Percentiles rank a stretch among this genome's conserved stretches.
Conservation (phyloP, 257 asterid species). For the Nicotiana paniculata region DNA sequence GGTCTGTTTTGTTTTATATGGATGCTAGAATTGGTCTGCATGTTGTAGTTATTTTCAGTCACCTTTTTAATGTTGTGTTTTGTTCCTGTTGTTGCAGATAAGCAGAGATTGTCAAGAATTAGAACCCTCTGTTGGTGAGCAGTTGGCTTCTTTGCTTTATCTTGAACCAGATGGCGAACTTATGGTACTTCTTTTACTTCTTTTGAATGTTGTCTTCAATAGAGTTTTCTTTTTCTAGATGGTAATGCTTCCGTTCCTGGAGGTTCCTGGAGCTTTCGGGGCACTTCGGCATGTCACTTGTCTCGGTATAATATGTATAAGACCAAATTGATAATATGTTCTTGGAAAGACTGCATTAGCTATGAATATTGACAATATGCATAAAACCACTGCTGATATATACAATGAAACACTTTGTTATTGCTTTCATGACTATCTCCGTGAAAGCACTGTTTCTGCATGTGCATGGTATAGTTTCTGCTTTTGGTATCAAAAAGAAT, state of each 20-base stretch:
- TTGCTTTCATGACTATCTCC: not conserved
- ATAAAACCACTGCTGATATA: not conserved
- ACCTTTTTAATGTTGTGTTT: not conserved
- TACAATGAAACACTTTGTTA: not conserved
- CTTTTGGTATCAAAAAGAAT: not conserved
- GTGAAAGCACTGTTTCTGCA: not conserved
- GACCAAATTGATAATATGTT: not conserved
- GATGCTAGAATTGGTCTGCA: not conserved
- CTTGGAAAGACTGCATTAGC: not conserved
- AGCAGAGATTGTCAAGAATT: slow-evolving; percentile 95
- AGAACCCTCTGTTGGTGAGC: slow-evolving; percentile 84
- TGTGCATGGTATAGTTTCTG: not conserved
- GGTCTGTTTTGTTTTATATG: not conserved
- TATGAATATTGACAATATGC: not conserved
- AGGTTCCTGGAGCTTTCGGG: not conserved
- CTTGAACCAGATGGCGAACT: slow-evolving; percentile 92
- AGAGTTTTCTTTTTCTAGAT: not conserved
- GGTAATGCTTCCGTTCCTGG: not conserved
- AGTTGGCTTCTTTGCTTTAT: slow-evolving; percentile 78
- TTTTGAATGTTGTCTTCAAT: not conserved
- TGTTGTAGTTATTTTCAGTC: not conserved
- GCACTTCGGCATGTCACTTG: not conserved
- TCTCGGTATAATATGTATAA: not conserved
- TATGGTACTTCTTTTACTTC: slow-evolving; percentile 48
- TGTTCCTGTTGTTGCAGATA: slow-evolving; percentile 53